Conservation (phyloP, 805 yeast genomes). For the Candida pini region DNA sequence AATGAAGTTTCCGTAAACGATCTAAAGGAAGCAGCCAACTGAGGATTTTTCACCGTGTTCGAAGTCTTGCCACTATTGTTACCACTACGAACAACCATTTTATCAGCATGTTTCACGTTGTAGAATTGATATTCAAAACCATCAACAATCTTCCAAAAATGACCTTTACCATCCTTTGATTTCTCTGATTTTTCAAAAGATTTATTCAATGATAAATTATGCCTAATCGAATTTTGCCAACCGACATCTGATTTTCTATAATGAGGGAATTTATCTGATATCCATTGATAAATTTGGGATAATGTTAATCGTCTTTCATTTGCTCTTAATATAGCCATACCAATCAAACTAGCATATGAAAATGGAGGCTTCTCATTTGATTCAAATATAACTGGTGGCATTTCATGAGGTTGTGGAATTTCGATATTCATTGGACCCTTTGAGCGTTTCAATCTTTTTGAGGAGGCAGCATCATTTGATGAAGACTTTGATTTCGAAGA, state of each 20-base stretch:
- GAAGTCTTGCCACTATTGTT: background rate
- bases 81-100: constrained; percentile 7
- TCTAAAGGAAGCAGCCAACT: constrained; percentile 2
- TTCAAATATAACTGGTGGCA: constrained; percentile 44
- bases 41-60: background rate
- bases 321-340: constrained; percentile 87
- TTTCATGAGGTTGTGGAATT: constrained; percentile 32
- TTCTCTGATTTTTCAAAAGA: constrained; percentile 89
- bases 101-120: constrained; percentile 50
- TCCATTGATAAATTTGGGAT: constrained; percentile 90
- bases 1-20: constrained; percentile 2
- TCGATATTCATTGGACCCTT: constrained; percentile 26
- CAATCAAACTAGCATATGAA: constrained; percentile 89
- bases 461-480: background rate
- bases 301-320: constrained; percentile 64
- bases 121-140: constrained; percentile 80
- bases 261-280: constrained; percentile 75
- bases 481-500: background rate
- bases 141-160: constrained; percentile 86
- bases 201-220: constrained; percentile 85
- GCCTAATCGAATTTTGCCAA: constrained; percentile 97
- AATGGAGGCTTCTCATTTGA: constrained; percentile 74
- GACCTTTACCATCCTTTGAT: constrained; percentile 87
- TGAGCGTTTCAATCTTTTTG: constrained; percentile 11
- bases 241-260: constrained; percentile 85